Conservation (phyloP, 768 basidiomycete species). For the Chalciporus sphaerocephalus region DNA sequence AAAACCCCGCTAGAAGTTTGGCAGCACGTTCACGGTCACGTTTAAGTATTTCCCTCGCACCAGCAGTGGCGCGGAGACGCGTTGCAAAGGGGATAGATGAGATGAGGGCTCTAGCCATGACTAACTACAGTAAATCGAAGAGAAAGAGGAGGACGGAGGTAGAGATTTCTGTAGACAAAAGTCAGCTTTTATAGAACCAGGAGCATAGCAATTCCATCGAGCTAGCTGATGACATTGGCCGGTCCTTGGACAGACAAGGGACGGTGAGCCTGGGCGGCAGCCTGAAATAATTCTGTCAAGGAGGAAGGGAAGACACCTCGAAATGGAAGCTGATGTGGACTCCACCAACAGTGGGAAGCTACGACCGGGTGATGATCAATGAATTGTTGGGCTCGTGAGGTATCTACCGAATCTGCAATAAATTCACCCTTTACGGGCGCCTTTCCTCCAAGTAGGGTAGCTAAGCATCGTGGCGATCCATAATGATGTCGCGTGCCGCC, state of each 20-base stretch:
- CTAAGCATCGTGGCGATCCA: not conserved
- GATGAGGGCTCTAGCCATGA: slow-evolving; percentile 37
- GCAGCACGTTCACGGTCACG: slow-evolving; percentile 52
- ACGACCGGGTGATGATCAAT: not conserved
- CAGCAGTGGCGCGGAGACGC: slow-evolving; percentile 35
- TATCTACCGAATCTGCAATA: not conserved
- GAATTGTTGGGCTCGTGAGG: not conserved
- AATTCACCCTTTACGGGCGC: no score
- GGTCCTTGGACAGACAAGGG: not conserved
- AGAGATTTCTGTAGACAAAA: not conserved
- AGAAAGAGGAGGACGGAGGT: not conserved
- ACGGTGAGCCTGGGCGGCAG: not conserved
- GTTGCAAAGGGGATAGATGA: slow-evolving; percentile 44
- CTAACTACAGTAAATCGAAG: slow-evolving; percentile 2
- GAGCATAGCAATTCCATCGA: not conserved
- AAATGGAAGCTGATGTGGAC: not conserved
- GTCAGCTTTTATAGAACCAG: slow-evolving; percentile 17
- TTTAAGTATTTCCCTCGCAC: slow-evolving; percentile 46
- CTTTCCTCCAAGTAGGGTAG: slow-evolving; percentile 3
- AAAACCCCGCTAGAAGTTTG: slow-evolving; percentile 51
- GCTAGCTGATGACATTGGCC: not conserved
- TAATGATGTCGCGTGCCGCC: no score
- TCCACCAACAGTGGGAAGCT: not conserved
- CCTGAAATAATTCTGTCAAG: not conserved
- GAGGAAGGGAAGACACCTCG: no score